Conservation (phyloP, 2,329 filamentous ascomycete genomes). For the Exophiala viscosa region DNA sequence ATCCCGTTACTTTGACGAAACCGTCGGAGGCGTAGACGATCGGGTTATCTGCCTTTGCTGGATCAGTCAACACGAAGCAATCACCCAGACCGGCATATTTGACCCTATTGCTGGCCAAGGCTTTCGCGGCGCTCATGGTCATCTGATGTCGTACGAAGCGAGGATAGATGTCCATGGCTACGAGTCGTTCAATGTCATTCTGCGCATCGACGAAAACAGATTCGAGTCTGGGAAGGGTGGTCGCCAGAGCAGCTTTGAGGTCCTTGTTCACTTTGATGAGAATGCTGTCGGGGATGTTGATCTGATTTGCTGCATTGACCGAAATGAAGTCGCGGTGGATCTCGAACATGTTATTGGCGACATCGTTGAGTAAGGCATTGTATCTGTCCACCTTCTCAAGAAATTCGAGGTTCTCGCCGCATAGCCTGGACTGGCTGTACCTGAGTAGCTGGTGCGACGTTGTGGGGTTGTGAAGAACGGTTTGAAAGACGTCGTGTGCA, state of each 20-base stretch:
- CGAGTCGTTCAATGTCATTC: slow-evolving; percentile 44
- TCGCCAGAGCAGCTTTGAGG: slow-evolving; percentile 45
- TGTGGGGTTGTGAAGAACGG: slow-evolving; percentile 49
- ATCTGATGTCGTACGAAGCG: slow-evolving; percentile 54
- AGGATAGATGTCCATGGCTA: slow-evolving; percentile 49
- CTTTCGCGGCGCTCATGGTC: slow-evolving; percentile 44
- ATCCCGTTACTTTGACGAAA: slow-evolving; percentile 52
- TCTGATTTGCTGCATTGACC: slow-evolving; percentile 35
- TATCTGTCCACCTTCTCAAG: slow-evolving; percentile 52
- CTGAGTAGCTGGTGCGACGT: slow-evolving; percentile 47
- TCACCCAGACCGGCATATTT: slow-evolving; percentile 55
- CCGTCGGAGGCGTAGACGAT: slow-evolving; percentile 51
- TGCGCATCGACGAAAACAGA: slow-evolving; percentile 44
- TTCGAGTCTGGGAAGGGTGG: slow-evolving; percentile 47
- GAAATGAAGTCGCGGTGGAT: slow-evolving; percentile 45
- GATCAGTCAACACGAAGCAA: slow-evolving; percentile 58
- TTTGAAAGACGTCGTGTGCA: slow-evolving; percentile 48
- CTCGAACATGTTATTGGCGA: slow-evolving; percentile 45
- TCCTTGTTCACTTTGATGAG: slow-evolving; percentile 45
- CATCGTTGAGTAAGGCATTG: slow-evolving; percentile 43
- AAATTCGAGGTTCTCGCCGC: slow-evolving; percentile 52
- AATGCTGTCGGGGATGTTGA: slow-evolving; percentile 42
- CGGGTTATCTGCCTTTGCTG: slow-evolving; percentile 48
- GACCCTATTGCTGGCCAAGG: slow-evolving; percentile 38
- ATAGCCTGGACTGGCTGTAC: slow-evolving; percentile 49